phyloP scores from a whole-genome alignment of 768 basidiomycete genomes.

The Boletales sp. region DNA sequence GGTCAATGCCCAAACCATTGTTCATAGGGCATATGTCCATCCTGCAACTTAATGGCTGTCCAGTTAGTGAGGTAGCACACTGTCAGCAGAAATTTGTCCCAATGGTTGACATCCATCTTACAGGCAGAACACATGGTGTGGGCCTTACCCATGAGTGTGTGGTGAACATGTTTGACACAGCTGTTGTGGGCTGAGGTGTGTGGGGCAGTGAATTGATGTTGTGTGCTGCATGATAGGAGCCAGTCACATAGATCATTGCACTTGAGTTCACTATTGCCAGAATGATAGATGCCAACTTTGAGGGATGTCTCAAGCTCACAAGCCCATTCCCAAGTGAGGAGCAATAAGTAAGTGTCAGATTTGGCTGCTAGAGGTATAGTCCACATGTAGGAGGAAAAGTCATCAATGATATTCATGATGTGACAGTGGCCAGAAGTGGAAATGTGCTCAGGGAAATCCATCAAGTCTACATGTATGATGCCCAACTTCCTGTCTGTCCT shows the following conservation, averaged over 20 bases:
- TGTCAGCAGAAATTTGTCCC: background rate
- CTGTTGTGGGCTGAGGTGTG: background rate
- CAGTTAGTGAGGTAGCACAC: background rate
- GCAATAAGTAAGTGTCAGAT: constrained; percentile 14
- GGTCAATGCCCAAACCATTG: too few species aligned
- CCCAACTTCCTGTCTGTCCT: too few species aligned
- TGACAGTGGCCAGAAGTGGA: background rate
- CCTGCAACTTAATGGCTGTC: background rate
- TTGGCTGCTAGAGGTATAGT: constrained; percentile 32
- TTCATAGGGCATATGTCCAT: background rate
- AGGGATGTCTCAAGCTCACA: background rate
- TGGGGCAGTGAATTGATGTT: background rate
- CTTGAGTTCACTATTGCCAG: background rate
- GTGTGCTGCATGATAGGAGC: background rate
- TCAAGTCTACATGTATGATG: constrained; percentile 26
- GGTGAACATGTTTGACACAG: background rate
- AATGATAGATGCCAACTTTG: background rate
- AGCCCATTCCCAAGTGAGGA: constrained; percentile 29
- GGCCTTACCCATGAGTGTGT: background rate
- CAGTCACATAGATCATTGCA: background rate
- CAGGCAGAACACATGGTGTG: background rate
- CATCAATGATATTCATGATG: constrained; percentile 8
- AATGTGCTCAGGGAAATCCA: constrained; percentile 10
- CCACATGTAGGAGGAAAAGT: constrained; percentile 24
- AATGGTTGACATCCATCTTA: background rate